Base-by-base conservation (phyloP, 805 yeast genomes). In the Brettanomyces naardenensis region DNA sequence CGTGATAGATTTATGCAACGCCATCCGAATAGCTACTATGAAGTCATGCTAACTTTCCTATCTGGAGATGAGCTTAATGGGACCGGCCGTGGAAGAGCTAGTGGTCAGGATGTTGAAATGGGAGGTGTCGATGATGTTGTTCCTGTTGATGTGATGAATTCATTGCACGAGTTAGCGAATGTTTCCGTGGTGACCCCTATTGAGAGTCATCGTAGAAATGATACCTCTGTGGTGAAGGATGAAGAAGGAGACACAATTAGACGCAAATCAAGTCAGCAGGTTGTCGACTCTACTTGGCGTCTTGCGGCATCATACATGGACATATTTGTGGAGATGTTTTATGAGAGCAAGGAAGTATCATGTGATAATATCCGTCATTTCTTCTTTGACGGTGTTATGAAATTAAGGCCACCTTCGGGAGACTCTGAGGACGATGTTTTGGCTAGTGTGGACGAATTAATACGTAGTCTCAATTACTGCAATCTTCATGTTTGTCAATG, bases 401-500 rank as follows among this genome's bases (percentile, higher is more conserved):
- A 47, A 13, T 34, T 45, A 5, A 41, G 46, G 3, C n/a, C 26
- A 5, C 29, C 28, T 10, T 38, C 30, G 5, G 18, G 28, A 9
- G 27, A 11, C n/a, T 9, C 40, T 4, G 28, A 33, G 7, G 34
- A 29, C 19, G 18, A 26, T 6, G 19, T 7, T 5, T 32, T 37
- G 31, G 14, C 21, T 30, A 33, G 34, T 22, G 29, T 28, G 17
- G 22, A 29, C 4, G 31, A 20, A 18, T 23, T 59, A 4, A 41
- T 66, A 2, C 39, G 44, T 10, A 44, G 46, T 3, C 39, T 67
- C 17, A 53, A 63, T 37, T 65, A 64, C 35, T 67, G 65, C 46
- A 68, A 65, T 40, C 46, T 71, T 18, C 67, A 70, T 2, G 43
- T 69, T 2, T 53, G 63, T 26, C 75, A 71, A 41, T 45, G 67